Evolutionary conservation across 2,329 filamentous ascomycete species (phyloP), one percentile per base, ranked within the genome.

Genomic region (Diaporthe sp.): DNA sequence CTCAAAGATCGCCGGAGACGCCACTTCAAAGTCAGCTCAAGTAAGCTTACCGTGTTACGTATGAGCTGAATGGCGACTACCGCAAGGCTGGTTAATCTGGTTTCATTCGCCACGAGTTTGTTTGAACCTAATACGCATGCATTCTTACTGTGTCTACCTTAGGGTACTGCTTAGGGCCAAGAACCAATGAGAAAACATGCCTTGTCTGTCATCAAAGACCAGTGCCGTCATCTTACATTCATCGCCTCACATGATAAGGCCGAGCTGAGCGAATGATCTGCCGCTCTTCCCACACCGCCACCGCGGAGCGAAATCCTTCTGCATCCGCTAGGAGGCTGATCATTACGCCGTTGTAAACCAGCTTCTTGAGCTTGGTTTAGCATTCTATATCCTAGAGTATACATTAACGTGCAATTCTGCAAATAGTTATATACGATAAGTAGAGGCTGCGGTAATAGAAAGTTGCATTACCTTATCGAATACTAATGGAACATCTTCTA

Each of bases 31-130:
- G 19, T 44, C 61, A 50, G 61, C 61, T 12, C n/a, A 15, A 32
- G n/a, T 65, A 47, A 65, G 61, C 61, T 65, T 65, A 66, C 22
- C 30, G 22, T 35, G 13, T 66, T 35, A 50, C 39, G 42, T 17
- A 25, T 35, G 19, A n/a, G 61, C 42, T 65, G 42, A n/a, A n/a
- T 22, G 19, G 6, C 25, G 19, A 22, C 32, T 44, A 30, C 13
- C 7, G 25, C 35, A 10, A 27, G 58, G 58, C 37, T 42, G 37
- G 58, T 22, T 7, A 6, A 12, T 25, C 17, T 17, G 22, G 22
- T n/a, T 58, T 58, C 30, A 42, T 61, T 30, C 19, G 35, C 30
- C 30, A 42, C 37, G 25, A 30, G 4, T 17, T 42, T 17, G 37
- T 44, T 25, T 7, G 9, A 42, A 12, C 10, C 15, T 25, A 30